These are phyloP conservation scores for Coniella lustricola DNA, from an alignment of 2,329 filamentous ascomycete genomes.

Conservation along the genomic window DNA sequence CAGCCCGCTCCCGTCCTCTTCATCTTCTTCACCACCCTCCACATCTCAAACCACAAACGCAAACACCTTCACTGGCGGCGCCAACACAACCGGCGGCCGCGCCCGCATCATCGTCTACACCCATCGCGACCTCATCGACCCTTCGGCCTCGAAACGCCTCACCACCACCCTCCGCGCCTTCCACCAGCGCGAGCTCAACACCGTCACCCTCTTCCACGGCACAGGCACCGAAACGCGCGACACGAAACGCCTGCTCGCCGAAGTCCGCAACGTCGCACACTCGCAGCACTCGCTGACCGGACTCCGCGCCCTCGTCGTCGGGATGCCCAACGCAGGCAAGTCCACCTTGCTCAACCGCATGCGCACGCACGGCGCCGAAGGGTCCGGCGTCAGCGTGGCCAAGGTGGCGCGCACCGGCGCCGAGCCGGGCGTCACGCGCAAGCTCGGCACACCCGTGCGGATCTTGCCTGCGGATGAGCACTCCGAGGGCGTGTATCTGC, in stretches of 20 bases:
- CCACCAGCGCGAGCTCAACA: constrained; percentile 32
- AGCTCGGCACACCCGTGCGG: constrained; percentile 75
- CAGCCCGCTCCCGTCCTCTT: constrained; percentile 40
- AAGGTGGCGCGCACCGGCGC: constrained; percentile 79
- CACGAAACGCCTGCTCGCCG: constrained; percentile 36
- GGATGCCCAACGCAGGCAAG: constrained; percentile 98
- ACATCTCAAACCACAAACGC: too few species aligned
- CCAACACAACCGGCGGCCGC: constrained; percentile 38
- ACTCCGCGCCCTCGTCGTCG: constrained; percentile 79
- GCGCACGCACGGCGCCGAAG: constrained; percentile 55
- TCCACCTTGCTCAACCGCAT: constrained; percentile 88
- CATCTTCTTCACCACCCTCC: background rate
- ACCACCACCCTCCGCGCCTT: constrained; percentile 28
- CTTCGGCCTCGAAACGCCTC: constrained; percentile 21
- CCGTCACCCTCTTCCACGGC: constrained; percentile 26
- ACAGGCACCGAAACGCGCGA: constrained; percentile 19
- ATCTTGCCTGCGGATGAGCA: constrained; percentile 46
- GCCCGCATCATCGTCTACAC: constrained; percentile 84
- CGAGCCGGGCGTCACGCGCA: constrained; percentile 84
- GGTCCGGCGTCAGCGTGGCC: constrained; percentile 28
- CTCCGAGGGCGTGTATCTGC: constrained; percentile 64
- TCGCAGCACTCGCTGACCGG: constrained; percentile 61
- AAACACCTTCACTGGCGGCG: too few species aligned
- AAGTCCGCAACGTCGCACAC: constrained; percentile 43
- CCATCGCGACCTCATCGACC: constrained; percentile 68